Evolutionary conservation across 129 eudicot species (phyloP), one percentile per base, ranked within the genome.

Genomic region (Kitagawia praeruptora): DNA sequence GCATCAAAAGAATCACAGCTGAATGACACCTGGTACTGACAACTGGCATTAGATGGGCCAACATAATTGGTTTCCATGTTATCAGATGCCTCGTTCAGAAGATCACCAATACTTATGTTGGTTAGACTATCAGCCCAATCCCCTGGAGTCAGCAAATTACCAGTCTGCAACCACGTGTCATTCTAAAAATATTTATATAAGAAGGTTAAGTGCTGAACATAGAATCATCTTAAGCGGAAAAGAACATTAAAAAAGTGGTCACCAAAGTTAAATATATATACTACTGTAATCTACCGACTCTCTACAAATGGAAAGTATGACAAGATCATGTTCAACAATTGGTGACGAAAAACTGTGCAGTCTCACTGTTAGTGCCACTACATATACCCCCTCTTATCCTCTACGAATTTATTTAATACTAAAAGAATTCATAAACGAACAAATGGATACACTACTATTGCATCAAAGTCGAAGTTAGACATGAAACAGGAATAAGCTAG

Each of bases 81-180:
- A 44, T 77, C 88, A 61, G 89, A 45, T 27, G 80, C 84, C 71
- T 89, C 93, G 7, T 85, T 74, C n/a, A 93, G 90, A n/a, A 89
- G 86, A 75, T 91, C 93, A 56, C 98, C 86, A 58, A 91, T 82
- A 78, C 97, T 89, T 79, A 91, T 85, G 89, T 89, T 88, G 58
- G 97, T 93, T 70, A 93, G 93, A 86, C 89, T 93, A 87, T 93
- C 97, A 64, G 96, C 97, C 98, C 98, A 93, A 48, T 88, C 96
- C n/a, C 87, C 90, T 42, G 91, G 85, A 28, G 98, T 86, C 80
- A 85, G 75, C 3, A 83, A 69, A 74, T 72, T 45, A 79, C 83
- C 82, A 71, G 85, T 85, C 48, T 82, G 82, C 74, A 73, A 76
- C 78, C 82, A 77, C 80, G 66, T 81, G 27, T 83, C 88, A 83